Percentiles rank a stretch among this genome's conserved stretches.
These are phyloP conservation scores for Lablab purpureus DNA, from an alignment of 306 rosid genomes.

Conservation along the genomic window DNA sequence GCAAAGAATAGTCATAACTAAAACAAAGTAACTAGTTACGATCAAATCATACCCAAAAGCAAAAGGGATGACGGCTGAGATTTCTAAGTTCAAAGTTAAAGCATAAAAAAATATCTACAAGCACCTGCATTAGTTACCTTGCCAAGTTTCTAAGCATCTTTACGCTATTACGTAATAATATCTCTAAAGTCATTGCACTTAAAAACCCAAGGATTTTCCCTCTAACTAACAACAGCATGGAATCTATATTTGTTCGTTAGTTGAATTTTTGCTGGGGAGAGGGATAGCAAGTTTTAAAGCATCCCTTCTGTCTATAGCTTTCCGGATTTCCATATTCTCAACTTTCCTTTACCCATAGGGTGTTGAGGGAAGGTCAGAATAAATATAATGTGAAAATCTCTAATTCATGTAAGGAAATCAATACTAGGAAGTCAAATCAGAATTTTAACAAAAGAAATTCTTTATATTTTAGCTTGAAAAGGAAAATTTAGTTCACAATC, in stretches of 20 bases:
- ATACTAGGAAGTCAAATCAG: conserved; percentile 2
- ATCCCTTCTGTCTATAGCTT: neutral
- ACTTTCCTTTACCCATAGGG: neutral
- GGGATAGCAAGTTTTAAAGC: neutral
- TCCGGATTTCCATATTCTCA: neutral
- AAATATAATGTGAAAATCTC: neutral
- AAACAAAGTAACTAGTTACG: neutral
- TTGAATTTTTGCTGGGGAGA: conserved; percentile 10
- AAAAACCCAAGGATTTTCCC: neutral
- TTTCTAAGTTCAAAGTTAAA: conserved; percentile 2
- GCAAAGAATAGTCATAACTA: neutral
- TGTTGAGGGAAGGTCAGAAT: neutral
- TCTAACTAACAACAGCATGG: neutral
- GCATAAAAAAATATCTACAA: neutral
- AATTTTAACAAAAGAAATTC: neutral
- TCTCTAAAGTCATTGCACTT: neutral
- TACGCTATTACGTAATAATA: neutral
- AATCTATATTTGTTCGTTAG: neutral
- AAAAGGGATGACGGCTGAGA: conserved; percentile 1
- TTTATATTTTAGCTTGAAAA: neutral
- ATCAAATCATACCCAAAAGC: neutral
- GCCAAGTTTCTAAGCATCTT: conserved; percentile 3
- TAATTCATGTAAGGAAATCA: neutral
- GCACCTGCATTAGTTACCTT: conserved; percentile 17
- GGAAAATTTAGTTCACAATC: neutral